Evolutionary conservation across 176 grass and related monocot species (phyloP), one percentile per base, ranked within the genome.

Genomic region (Bolboschoenus planiculmis): DNA sequence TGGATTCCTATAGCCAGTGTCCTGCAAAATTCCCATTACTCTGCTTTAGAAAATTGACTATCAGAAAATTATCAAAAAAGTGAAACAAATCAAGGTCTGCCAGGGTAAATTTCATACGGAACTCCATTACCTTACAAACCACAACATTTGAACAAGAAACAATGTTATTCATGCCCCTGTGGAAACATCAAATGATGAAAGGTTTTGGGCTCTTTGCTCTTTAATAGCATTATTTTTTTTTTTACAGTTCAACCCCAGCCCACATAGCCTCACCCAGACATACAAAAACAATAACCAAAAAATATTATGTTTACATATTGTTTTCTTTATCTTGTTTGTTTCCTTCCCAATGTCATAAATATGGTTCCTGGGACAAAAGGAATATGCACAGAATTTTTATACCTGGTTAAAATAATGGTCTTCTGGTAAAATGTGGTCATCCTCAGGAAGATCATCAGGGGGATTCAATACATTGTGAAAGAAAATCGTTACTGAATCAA

Each of bases 401-500:
- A 77, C 72, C 72, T 77, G 72, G 29, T 77, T 77, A 77, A 89
- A 88, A 86, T 90, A 87, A 83, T 89, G 87, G 81, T 91, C 89
- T 10, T 95, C 85, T 18, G 90, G 73, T 23, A 90, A 63, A 80
- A 59, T 21, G 4, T 24, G 33, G 33, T 60, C 78, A 46, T 82
- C 80, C 37, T 82, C 56, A 46, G 80, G 80, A 63, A 82, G 80
- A 63, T 82, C 89, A 66, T 90, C 84, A 78, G 96, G 96, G 77
- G 92, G 96, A 79, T 91, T 87, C 63, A 99, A 77, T 42, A 99
- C 96, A 87, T 99, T 99, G 85, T 95, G 92, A 83, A 99, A 99
- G 86, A 99, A 99, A 85, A 99, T 99, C n/a, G 96, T 99, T 46
- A 99, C 92, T 0, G 96, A 99, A 84, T 99, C 96, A 83, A 95